phyloP scores from a whole-genome alignment of 1,139 yeast genomes.

The Suhomyces choctaworum region DNA sequence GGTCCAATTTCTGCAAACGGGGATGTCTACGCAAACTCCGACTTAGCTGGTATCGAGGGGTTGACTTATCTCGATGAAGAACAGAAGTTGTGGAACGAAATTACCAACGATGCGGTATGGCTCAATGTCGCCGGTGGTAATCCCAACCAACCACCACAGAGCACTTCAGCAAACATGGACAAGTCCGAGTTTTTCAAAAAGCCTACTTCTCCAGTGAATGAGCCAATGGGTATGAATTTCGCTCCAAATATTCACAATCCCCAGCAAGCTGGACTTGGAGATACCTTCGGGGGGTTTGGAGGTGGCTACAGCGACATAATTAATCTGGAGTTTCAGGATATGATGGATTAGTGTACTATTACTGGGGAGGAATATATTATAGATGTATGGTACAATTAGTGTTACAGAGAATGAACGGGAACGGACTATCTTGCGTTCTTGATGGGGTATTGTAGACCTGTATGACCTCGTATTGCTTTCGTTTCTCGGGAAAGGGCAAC shows the following conservation, averaged over 20 bases:
- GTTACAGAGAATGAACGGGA: background rate
- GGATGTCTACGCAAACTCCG: constrained; percentile 36
- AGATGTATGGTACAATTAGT: constrained; percentile 5
- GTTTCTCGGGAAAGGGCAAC: no score
- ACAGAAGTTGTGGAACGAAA: constrained; percentile 71
- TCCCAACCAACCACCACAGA: constrained; percentile 23
- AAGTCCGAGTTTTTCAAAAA: constrained; percentile 11
- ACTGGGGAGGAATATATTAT: background rate
- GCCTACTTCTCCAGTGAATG: constrained; percentile 7
- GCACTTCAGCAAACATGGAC: constrained; percentile 1
- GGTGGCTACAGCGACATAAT: constrained; percentile 40
- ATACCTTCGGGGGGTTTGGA: background rate
- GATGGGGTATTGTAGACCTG: no score
- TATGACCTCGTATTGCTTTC: no score
- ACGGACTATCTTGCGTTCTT: no score
- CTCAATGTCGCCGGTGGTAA: constrained; percentile 33
- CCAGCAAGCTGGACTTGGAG: background rate
- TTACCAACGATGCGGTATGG: constrained; percentile 77
- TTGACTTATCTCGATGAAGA: constrained; percentile 50
- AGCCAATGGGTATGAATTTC: constrained; percentile 5
- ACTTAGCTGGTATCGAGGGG: constrained; percentile 48
- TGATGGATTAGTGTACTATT: constrained; percentile 22
- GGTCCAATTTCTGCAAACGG: constrained; percentile 11
- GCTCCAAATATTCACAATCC: background rate
- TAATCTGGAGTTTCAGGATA: constrained; percentile 42